These are phyloP conservation scores for Cyclaneusma minus DNA, from an alignment of 2,329 filamentous ascomycete genomes.

Conservation along the genomic window DNA sequence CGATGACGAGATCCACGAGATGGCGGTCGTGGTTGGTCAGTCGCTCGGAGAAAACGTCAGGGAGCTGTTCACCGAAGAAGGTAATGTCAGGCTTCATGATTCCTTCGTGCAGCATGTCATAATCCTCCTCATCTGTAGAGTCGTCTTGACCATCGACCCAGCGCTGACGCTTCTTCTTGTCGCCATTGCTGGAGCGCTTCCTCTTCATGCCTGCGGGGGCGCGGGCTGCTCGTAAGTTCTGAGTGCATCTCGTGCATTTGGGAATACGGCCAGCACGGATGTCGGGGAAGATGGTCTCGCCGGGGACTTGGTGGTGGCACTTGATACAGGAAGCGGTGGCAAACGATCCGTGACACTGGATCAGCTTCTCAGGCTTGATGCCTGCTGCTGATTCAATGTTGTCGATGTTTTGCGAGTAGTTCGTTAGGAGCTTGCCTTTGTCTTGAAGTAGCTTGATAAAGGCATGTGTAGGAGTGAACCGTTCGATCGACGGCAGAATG, in stretches of 20 bases:
- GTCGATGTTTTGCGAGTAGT: conserved; percentile 98
- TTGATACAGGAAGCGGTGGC: conserved; percentile 80
- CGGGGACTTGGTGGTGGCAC: conserved; percentile 59
- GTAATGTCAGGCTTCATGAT: conserved; percentile 98
- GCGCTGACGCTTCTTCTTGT: conserved; percentile 25
- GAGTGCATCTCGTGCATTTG: conserved; percentile 56
- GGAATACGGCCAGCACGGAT: conserved; percentile 65
- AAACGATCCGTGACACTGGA: conserved; percentile 95
- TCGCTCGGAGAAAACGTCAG: conserved; percentile 66
- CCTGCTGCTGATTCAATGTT: conserved; percentile 84
- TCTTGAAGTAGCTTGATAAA: conserved; percentile 86
- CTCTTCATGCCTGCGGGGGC: conserved; percentile 37
- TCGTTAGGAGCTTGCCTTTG: conserved; percentile 78
- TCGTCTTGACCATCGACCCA: conserved; percentile 10
- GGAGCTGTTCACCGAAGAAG: conserved; percentile 88
- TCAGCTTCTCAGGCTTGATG: conserved; percentile 63
- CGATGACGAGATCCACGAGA: conserved; percentile 74
- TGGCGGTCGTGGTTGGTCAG: conserved; percentile 70
- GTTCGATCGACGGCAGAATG: conserved; percentile 66
- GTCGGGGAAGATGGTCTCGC: conserved; percentile 64
- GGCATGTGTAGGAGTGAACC: conserved; percentile 80
- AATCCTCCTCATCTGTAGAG: conserved; percentile 36
- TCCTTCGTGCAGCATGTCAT: conserved; percentile 52
- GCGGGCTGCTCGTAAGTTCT: conserved; percentile 31
- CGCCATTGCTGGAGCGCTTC: conserved; percentile 35